Evolutionary conservation across 305 asterid species (phyloP).

Genomic region (Fraxinus albicans): DNA sequence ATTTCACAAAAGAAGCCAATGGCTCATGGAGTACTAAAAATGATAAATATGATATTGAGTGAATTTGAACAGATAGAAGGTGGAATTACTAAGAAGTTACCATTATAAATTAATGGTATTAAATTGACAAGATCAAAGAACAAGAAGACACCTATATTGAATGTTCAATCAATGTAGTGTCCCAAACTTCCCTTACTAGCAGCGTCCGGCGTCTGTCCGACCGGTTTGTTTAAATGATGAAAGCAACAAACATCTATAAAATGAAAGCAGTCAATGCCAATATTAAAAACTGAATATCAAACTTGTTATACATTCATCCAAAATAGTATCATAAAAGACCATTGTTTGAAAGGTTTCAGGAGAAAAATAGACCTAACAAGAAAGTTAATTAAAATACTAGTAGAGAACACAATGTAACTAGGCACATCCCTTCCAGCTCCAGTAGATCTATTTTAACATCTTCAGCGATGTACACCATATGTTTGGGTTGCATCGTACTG

Average conservation of each 20-base stretch:
- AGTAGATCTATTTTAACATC: background rate
- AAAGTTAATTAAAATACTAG: background rate
- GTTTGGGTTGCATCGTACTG: conserved; percentile 76
- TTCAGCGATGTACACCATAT: conserved; percentile 74
- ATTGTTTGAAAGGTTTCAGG: background rate
- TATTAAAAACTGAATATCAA: background rate
- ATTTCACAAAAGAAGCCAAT: background rate
- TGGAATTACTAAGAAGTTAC: background rate
- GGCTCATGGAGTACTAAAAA: background rate
- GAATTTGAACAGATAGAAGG: background rate
- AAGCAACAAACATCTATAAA: background rate
- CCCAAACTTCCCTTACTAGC: background rate
- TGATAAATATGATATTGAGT: background rate
- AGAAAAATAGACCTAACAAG: background rate
- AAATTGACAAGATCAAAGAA: background rate
- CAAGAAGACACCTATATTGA: background rate
- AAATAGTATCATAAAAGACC: background rate
- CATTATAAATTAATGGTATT: no score
- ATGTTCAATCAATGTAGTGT: background rate
- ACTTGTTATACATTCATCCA: background rate
- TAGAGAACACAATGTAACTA: background rate
- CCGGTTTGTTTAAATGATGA: background rate
- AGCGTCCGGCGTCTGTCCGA: background rate
- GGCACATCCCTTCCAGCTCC: background rate
- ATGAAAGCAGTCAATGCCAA: background rate